Evolutionary conservation across 805 yeast species (phyloP).

Genomic region (Kregervanrija pseudodelftensis): DNA sequence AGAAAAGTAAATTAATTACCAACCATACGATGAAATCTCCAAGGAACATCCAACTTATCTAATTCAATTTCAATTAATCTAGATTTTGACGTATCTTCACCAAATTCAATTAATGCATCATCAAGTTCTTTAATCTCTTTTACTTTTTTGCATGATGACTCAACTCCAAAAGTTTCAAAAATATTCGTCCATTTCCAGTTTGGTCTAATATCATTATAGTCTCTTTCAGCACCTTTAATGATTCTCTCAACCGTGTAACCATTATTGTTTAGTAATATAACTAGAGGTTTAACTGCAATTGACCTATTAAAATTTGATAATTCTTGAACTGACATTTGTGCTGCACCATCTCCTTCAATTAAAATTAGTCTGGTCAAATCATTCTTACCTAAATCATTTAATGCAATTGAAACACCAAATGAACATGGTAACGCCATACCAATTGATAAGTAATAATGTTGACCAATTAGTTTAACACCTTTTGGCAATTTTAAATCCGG

Average conservation of each 20-base stretch:
- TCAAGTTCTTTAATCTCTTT: conserved; percentile 33
- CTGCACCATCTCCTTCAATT: conserved; percentile 89
- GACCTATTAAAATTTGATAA: conserved; percentile 27
- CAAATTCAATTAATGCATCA: conserved; percentile 29
- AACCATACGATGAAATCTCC: conserved; percentile 44
- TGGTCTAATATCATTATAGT: conserved; percentile 77
- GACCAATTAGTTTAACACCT: conserved; percentile 47
- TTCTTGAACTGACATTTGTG: conserved; percentile 92
- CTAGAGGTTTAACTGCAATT: conserved; percentile 59
- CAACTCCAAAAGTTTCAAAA: conserved; percentile 57
- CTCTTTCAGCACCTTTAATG: conserved; percentile 68
- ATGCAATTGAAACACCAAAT: conserved; percentile 73
- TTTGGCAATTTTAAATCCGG: conserved; percentile 60
- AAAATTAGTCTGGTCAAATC: conserved; percentile 47
- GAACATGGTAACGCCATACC: conserved; percentile 87
- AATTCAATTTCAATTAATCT: conserved; percentile 55
- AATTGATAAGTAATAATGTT: conserved; percentile 75
- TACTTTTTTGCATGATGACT: conserved; percentile 26
- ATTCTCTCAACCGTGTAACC: conserved; percentile 90
- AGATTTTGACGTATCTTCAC: conserved; percentile 12
- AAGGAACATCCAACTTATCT: conserved; percentile 56
- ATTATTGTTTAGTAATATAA: conserved; percentile 71
- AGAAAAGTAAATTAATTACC: conserved; percentile 5
- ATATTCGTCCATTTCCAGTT: conserved; percentile 76
- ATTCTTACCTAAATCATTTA: conserved; percentile 41